Evolutionary conservation across 768 basidiomycete genomes (phyloP), one percentile per base, ranked within the genome.

Genomic region (Podaxis carcinomalis): DNA sequence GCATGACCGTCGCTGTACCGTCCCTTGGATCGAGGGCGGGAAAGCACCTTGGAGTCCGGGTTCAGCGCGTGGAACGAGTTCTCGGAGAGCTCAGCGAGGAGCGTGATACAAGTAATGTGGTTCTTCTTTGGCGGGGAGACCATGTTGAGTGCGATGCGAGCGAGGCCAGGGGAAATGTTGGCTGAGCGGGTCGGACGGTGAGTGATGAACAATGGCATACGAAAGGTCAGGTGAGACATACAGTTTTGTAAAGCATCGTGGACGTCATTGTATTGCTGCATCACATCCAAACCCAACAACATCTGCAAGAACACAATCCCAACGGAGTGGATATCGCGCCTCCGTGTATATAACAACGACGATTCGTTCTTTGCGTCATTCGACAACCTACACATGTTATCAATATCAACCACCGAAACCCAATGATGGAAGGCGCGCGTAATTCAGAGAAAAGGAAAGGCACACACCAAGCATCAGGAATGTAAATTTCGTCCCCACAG

Each of bases 291-390:
- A 0, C 95, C 95, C n/a, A 87, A 74, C 11, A 96, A 72, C 91
- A 96, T 93, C 72, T 95, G 92, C 55, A 94, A 67, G 40, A 95
- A 75, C 1, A 93, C 80, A 25, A 95, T 81, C 0, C 91, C 94
- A 0, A 87, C 84, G 47, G 84, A 81, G 73, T 95, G 93, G 9
- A 96, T 86, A 67, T 97, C 95, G 28, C 94, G 82, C 44, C 84
- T 78, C 42, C 81, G 84, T 7, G 90, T 89, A 69, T 95, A 95
- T 0, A 83, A 68, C 49, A 85, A 68, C n/a, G 93, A 77, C 0
- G 88, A 87, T 25, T 90, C 89, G 40, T 92, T 89, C 50, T 89
- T 80, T 42, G 87, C 87, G 55, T 95, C 95, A 62, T 84, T 85
- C 0, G 89, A 87, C 5, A 88, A 65, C 93, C 92, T 91, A 47